These are phyloP conservation scores for Candida railenensis DNA, from an alignment of 805 yeast species.

Conservation along the genomic window DNA sequence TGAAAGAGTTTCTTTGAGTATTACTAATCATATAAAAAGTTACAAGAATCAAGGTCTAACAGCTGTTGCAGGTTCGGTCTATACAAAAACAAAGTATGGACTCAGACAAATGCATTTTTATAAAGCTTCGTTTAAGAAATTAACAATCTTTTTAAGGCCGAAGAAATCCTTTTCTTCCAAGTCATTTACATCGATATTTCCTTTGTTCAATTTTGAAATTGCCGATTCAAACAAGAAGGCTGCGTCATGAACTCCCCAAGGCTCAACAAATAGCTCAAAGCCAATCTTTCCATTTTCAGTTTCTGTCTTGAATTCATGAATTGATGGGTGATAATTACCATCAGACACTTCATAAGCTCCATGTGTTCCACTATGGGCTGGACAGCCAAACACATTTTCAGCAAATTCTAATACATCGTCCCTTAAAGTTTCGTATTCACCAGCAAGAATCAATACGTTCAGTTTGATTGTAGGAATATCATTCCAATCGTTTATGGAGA, in stretches of 20 bases:
- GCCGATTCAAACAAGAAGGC: conserved; percentile 23
- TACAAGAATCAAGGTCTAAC: too few relatives aligned
- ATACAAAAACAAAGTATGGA: too few relatives aligned
- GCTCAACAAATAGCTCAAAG: conserved; percentile 25
- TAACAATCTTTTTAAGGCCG: neutral
- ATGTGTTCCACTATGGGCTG: conserved; percentile 13
- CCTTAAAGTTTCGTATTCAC: conserved; percentile 43
- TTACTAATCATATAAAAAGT: too few relatives aligned
- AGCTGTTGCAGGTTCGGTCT: too few relatives aligned
- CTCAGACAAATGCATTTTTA: too few relatives aligned
- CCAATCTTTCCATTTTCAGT: conserved; percentile 16
- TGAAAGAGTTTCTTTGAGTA: conserved; percentile 22
- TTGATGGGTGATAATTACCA: conserved; percentile 13
- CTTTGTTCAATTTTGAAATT: neutral
- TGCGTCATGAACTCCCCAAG: conserved; percentile 39
- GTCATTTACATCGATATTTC: neutral
- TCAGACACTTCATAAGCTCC: conserved; percentile 3
- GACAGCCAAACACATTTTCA: conserved; percentile 11
- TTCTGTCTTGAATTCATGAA: conserved; percentile 20
- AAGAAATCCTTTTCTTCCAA: neutral
- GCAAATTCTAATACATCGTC: conserved; percentile 39
- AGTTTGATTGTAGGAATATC: conserved; percentile 27
- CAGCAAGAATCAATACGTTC: conserved; percentile 31
- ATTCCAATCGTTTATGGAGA: conserved; percentile 28
- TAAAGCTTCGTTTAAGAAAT: neutral